Percentiles rank a stretch among this genome's conserved stretches.
Evolutionary conservation across 257 asterid genomes (phyloP).

Genomic region (Euphrasia confusa): DNA sequence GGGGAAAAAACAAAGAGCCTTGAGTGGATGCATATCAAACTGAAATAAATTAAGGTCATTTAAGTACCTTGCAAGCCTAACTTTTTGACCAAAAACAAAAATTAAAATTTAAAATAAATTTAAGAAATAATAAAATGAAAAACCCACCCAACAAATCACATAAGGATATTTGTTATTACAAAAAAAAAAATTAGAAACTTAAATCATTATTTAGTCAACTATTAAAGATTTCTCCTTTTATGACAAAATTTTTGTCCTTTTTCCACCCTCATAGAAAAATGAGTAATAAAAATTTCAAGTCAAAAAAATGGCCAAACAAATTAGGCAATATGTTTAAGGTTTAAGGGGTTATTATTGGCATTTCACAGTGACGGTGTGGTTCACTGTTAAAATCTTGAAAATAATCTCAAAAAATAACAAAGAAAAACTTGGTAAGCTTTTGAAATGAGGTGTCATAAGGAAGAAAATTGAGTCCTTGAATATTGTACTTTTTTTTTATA

Average conservation of each 20-base stretch:
- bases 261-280: conserved; percentile 27
- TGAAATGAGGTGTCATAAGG: not conserved
- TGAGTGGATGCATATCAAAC: conserved; percentile 22
- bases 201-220: not conserved
- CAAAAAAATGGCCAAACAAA: not conserved
- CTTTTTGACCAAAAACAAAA: conserved; percentile 33
- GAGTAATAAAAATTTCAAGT: not conserved
- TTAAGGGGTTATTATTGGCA: too few species aligned
- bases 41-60: conserved; percentile 22
- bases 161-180: not conserved
- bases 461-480: not conserved
- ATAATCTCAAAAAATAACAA: not conserved
- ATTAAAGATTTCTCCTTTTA: not conserved
- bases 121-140: not conserved
- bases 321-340: not conserved
- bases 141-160: conserved; percentile 30
- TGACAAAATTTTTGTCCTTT: conserved; percentile 1
- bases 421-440: not conserved
- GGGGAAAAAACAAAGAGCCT: conserved; percentile 17
- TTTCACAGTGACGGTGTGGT: too few species aligned
- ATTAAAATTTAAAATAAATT: not conserved
- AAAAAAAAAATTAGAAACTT: conserved; percentile 2
- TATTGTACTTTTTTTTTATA: not conserved
- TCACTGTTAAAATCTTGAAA: conserved; percentile 8
- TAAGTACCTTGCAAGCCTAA: conserved; percentile 30